phyloP scores from a whole-genome alignment of 2,329 filamentous ascomycete genomes.

The Colletotrichum incanum region DNA sequence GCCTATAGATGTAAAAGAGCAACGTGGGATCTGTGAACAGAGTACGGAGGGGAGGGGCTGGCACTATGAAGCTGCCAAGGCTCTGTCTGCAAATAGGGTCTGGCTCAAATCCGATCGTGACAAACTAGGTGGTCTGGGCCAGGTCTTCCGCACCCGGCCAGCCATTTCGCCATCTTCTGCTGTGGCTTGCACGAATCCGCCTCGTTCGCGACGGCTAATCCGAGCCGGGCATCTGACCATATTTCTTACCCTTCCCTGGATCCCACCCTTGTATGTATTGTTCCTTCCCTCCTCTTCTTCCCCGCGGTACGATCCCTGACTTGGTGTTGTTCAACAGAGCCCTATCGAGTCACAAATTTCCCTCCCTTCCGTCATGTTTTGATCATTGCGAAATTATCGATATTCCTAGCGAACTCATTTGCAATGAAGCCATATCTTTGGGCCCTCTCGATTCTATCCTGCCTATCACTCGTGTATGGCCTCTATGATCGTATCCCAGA shows the following conservation, averaged over 20 bases:
- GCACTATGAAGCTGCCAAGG: not conserved
- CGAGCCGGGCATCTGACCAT: not conserved
- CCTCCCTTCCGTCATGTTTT: conserved; percentile 22
- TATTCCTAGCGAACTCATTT: not conserved
- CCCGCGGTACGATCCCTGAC: not conserved
- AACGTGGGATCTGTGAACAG: not conserved
- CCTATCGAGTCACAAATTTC: not conserved
- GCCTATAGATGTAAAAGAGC: not conserved
- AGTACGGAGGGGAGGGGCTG: not conserved
- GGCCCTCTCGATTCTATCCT: not conserved
- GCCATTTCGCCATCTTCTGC: conserved; percentile 28
- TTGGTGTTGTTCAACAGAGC: not conserved
- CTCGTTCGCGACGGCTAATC: conserved; percentile 22
- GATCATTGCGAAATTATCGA: not conserved
- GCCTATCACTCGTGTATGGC: conserved; percentile 31
- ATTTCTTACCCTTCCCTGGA: conserved; percentile 10
- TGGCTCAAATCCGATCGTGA: not conserved
- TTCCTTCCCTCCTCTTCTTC: not conserved
- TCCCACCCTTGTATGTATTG: not conserved
- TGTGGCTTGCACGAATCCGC: conserved; percentile 36
- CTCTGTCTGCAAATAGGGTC: not conserved
- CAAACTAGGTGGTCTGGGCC: conserved; percentile 23
- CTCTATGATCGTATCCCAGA: conserved; percentile 33
- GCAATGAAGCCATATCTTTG: conserved; percentile 33
- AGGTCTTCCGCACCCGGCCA: conserved; percentile 32